phyloP scores from a whole-genome alignment of 495 filamentous ascomycete species.

The Letharia columbiana region DNA sequence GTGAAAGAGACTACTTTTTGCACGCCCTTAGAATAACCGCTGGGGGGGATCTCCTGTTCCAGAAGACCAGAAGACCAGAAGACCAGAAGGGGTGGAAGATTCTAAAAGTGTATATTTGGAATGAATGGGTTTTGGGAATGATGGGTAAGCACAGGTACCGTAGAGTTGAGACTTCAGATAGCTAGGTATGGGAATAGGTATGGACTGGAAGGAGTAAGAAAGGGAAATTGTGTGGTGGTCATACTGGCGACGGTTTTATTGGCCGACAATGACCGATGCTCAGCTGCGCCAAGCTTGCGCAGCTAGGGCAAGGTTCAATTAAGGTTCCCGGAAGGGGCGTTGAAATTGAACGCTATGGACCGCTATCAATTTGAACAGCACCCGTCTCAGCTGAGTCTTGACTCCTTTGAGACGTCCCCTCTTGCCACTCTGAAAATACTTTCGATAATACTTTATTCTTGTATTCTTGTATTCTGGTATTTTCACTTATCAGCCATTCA shows the following conservation, averaged over 20 bases:
- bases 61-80: neutral
- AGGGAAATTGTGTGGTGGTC: too few relatives aligned
- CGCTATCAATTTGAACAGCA: too few relatives aligned
- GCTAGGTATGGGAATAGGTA: too few relatives aligned
- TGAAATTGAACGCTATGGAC: neutral
- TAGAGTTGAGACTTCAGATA: too few relatives aligned
- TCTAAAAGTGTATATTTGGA: neutral
- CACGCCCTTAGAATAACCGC: neutral
- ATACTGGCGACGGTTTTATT: neutral
- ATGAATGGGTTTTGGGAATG: too few relatives aligned
- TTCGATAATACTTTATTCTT: neutral
- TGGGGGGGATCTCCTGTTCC: neutral
- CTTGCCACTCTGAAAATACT: neutral
- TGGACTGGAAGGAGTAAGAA: too few relatives aligned
- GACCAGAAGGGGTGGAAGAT: neutral
- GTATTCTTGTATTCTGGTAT: too few relatives aligned
- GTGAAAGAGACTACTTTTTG: neutral
- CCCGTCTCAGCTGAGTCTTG: neutral
- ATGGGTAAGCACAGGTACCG: too few relatives aligned
- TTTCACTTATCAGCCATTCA: too few relatives aligned
- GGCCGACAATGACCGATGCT: neutral
- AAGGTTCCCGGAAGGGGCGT: conserved; percentile 5
- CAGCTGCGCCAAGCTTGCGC: too few relatives aligned
- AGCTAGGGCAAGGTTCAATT: conserved; percentile 1
- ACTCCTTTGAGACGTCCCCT: too few relatives aligned